Evolutionary conservation across 257 asterid species (phyloP).

Genomic region (Rehmannia glutinosa): DNA sequence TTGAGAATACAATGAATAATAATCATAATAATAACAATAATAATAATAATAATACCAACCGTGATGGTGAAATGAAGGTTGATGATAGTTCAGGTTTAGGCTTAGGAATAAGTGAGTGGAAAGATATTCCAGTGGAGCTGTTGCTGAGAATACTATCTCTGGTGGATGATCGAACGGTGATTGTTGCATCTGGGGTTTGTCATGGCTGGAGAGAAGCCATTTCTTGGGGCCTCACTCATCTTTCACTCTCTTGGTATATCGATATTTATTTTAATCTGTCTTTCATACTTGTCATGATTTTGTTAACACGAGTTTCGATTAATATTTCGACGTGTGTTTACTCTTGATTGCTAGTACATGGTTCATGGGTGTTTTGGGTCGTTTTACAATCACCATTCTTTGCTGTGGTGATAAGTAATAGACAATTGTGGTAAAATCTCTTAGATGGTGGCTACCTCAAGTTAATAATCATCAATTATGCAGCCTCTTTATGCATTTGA

Average conservation of each 20-base stretch:
- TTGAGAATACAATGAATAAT: too few species aligned
- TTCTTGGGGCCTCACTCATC: conserved; percentile 76
- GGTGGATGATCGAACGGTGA: conserved; percentile 82
- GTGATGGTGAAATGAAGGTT: conserved; percentile 29
- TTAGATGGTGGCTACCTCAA: too few species aligned
- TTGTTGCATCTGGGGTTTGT: conserved; percentile 93
- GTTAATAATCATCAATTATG: too few species aligned
- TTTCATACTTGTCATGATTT: background rate
- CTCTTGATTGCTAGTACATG: too few species aligned
- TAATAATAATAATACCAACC: background rate
- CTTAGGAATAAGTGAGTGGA: conserved; percentile 70
- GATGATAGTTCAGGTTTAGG: conserved; percentile 30
- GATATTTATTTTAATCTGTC: background rate
- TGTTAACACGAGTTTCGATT: background rate
- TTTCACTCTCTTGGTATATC: conserved; percentile 81
- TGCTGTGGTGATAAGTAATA: too few species aligned
- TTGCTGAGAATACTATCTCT: conserved; percentile 71
- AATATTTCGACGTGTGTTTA: background rate
- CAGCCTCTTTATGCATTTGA: too few species aligned
- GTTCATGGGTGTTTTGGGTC: too few species aligned
- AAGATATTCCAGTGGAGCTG: conserved; percentile 86
- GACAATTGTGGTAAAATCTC: too few species aligned
- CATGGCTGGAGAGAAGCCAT: conserved; percentile 95
- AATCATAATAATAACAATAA: background rate
- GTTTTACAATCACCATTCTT: too few species aligned